Evolutionary conservation across 2,329 filamentous ascomycete genomes (phyloP).

Genomic region (Neoscytalidium dimidiatum): DNA sequence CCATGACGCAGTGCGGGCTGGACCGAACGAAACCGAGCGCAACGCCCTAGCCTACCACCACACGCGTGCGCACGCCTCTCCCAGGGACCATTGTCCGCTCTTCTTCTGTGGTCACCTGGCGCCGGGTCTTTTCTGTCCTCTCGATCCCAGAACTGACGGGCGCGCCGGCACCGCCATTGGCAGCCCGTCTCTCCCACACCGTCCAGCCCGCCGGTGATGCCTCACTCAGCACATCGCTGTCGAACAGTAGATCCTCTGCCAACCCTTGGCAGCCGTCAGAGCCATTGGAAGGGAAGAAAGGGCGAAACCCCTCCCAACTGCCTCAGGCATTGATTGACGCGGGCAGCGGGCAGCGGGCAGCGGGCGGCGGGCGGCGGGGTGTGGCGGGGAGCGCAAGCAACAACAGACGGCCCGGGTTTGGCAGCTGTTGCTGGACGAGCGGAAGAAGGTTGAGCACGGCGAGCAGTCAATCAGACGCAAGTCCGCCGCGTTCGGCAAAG

Average conservation of each 20-base stretch:
- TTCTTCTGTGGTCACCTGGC: background rate
- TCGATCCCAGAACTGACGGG: background rate
- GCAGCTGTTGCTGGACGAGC: constrained; percentile 11
- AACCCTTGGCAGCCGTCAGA: background rate
- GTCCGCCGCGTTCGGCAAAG: background rate
- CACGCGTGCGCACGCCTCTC: background rate
- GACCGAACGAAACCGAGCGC: constrained; percentile 16
- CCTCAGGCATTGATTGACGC: constrained; percentile 7
- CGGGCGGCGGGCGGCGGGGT: background rate
- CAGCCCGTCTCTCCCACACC: background rate
- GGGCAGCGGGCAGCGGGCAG: background rate
- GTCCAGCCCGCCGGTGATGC: too few relatives aligned
- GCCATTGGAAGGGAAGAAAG: too few relatives aligned
- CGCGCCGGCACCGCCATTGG: background rate
- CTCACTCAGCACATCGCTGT: too few relatives aligned
- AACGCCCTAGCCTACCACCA: background rate
- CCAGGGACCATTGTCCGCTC: background rate
- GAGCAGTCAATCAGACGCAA: background rate
- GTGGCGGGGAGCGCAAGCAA: background rate
- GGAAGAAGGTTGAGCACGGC: background rate
- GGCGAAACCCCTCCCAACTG: too few relatives aligned
- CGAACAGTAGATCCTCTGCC: too few relatives aligned
- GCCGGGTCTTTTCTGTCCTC: background rate
- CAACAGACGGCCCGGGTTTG: background rate
- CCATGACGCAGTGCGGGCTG: constrained; percentile 18